Evolutionary conservation across 257 asterid species (phyloP).

Genomic region (Solanum pimpinellifolium): DNA sequence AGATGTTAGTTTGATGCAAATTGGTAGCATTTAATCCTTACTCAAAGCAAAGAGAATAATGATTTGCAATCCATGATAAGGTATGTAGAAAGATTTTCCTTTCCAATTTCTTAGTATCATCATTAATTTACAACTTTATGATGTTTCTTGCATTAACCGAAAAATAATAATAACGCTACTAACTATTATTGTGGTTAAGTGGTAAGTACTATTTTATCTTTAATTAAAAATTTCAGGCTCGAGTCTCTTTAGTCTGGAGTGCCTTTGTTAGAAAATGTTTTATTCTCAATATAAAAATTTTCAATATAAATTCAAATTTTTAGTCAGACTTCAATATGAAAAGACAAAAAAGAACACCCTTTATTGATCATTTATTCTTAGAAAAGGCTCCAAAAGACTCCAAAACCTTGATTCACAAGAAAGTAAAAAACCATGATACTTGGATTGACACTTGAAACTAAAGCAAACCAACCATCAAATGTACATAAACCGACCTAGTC

Average conservation of each 20-base stretch:
- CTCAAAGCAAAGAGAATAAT: not conserved
- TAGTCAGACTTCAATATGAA: too few relatives aligned
- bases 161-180: not conserved
- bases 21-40: not conserved
- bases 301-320: too few relatives aligned
- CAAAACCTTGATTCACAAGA: conserved; percentile 1
- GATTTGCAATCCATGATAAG: not conserved
- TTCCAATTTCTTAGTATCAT: not conserved
- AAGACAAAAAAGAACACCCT: not conserved
- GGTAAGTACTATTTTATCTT: not conserved
- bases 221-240: too few relatives aligned
- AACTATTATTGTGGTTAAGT: too few relatives aligned
- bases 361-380: not conserved
- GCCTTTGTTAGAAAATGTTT: not conserved
- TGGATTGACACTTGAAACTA: conserved; percentile 2
- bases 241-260: too few relatives aligned
- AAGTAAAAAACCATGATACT: not conserved
- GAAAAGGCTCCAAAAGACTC: not conserved
- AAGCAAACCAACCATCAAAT: not conserved
- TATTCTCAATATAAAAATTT: rapidly evolving
- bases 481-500: not conserved
- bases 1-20: not conserved
- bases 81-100: not conserved
- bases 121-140: not conserved
- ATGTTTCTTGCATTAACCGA: not conserved